Percentiles rank a stretch among this genome's conserved stretches.
Evolutionary conservation across 2,329 filamentous ascomycete species (phyloP).

Genomic region (Xylaria sp.): DNA sequence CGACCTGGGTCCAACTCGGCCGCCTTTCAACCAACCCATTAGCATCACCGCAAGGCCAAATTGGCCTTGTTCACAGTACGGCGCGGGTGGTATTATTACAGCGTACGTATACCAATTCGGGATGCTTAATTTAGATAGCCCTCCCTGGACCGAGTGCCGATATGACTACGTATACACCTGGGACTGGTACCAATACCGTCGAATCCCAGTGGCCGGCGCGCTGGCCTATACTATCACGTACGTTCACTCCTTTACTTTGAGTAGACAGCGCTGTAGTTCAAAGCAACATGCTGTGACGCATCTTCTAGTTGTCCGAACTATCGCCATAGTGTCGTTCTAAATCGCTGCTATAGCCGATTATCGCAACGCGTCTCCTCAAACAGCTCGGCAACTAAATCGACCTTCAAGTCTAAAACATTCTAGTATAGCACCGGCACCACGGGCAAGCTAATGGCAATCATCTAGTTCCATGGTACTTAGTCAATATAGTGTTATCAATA

Average conservation of each 20-base stretch:
- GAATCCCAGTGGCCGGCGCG: not conserved
- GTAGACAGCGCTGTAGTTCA: not conserved
- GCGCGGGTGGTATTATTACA: not conserved
- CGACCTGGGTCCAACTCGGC: not conserved
- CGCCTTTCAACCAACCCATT: not conserved
- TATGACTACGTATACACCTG: not conserved
- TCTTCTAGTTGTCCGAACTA: not conserved
- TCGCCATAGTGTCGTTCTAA: not conserved
- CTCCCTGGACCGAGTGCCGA: constrained; percentile 18
- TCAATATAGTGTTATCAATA: not conserved
- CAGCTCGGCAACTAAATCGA: not conserved
- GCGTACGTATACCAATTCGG: not conserved
- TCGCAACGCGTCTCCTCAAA: not conserved
- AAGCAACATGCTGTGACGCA: not conserved
- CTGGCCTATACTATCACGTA: constrained; percentile 3
- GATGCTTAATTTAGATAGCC: constrained; percentile 7
- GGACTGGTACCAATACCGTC: not conserved
- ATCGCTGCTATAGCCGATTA: not conserved
- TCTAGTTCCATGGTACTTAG: not conserved
- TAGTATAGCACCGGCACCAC: not conserved
- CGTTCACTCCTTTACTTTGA: not conserved
- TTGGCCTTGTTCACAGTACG: not conserved
- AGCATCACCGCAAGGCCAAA: constrained; percentile 11
- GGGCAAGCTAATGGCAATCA: not conserved
- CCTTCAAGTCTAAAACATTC: not conserved